Base-by-base conservation (phyloP, 305 asterid species). In the Solanum aculeatissimum region DNA sequence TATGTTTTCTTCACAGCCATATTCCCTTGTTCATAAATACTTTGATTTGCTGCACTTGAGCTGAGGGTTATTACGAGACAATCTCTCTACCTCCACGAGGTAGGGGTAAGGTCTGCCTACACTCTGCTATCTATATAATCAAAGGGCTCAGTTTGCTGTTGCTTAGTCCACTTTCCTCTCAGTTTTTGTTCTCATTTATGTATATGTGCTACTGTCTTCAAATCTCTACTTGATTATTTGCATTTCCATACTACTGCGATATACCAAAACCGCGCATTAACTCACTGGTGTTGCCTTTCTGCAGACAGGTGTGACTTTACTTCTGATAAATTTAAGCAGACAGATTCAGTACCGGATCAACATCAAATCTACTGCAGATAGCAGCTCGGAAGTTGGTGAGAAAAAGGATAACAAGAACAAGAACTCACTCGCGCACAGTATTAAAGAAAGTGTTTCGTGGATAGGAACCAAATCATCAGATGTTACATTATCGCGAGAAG, bases 281-380 rank as follows among this genome's bases (percentile, higher is more conserved):
- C 47, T 51, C 21, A 18, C 65, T 51, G 47, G 15, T 25, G 11
- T 77, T 77, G 4, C 65, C 63, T 69, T 81, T 51, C 15, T 84
- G 78, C 93, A 95, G 99, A 89, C 91, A 13, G 98, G 98, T 49
- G 80, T 96, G 53, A 89, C 97, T 19, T 38, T 95, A 57, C 96
- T 96, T 74, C 89, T 96, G 85, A 93, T 96, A 87, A 96, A 96
- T 82, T 55, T 96, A 82, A 95, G 97, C 95, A 93, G 90, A 75
- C 88, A 91, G 69, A 92, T 94, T 1, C 70, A 45, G 66, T 91
- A 89, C 86, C 51, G 65, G 4, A 86, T 94, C 9, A 89, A 90
- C 35, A 85, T 92, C 69, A 83, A 92, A 70, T 85, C 98, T 43
- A 68, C 40, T 11, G 83, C 86, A 72, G 49, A 51, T 45, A 47